Evolutionary conservation across 2,329 filamentous ascomycete genomes (phyloP), one percentile per base, ranked within the genome.

Genomic region (Colletotrichum falcatum): DNA sequence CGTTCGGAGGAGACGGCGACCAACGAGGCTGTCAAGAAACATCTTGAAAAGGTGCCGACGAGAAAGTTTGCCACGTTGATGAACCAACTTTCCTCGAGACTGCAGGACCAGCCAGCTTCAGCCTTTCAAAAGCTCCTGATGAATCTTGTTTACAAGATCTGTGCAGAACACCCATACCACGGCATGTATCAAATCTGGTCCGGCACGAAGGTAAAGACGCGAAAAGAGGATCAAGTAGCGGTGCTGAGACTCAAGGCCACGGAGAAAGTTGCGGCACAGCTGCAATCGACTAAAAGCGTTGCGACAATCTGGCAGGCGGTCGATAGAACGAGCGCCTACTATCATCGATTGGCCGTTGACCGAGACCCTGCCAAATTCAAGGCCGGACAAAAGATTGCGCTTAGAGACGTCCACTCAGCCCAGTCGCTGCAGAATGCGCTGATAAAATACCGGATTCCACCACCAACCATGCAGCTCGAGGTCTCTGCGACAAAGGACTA

Each of bases 111-210:
- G 39, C 81, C 86, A 1, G 87, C 86, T 1, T 85, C 87, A 20
- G 78, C 84, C 0, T 99, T 99, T 77, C 96, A 99, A 76, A 86
- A 84, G 49, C 85, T 95, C 1, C 84, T 99, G 2, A 88, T 90
- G 61, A 84, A 86, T 2, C 83, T 99, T 23, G 90, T 98, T 5
- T 89, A 90, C 76, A 91, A 90, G 11, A 97, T 99, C 65, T 98
- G 95, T 77, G 86, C 88, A 14, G 94, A 99, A 67, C 96, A 99
- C 81, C 97, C 96, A 0, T 97, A 95, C 79, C 97, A 99, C 78
- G 94, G 94, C 59, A 95, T 98, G 90, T 97, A 99, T 78, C 95
- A 98, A 75, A 94, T 99, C 51, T 98, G 95, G 85, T 93, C 95
- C 2, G 91, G 92, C 28, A 90, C 89, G 54, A 92, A 91, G 75